Evolutionary conservation across 1,284 basidiomycete species (phyloP).

Genomic region (Cutaneotrichosporon cutaneum): DNA sequence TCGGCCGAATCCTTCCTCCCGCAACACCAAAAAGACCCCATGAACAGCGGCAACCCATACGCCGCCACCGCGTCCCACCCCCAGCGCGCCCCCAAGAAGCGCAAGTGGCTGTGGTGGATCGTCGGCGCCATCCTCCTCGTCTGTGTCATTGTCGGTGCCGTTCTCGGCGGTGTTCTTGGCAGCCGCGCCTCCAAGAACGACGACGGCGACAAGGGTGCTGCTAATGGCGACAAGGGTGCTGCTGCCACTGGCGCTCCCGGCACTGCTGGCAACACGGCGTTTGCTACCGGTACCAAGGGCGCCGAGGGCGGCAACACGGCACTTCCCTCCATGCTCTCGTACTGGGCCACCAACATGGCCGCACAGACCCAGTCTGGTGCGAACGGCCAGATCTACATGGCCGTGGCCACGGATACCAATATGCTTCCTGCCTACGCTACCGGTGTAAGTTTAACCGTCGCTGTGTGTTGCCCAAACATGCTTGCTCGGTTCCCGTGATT

Average conservation of each 20-base stretch:
- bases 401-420: constrained; percentile 65
- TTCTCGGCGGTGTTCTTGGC: constrained; percentile 75
- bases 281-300: constrained; percentile 19
- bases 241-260: background rate
- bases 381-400: constrained; percentile 44
- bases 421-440: constrained; percentile 85
- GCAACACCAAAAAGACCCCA: constrained; percentile 40
- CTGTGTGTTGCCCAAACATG: constrained; percentile 14
- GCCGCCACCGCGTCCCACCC: constrained; percentile 31
- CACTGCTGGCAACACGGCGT: background rate
- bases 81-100: constrained; percentile 31
- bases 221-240: constrained; percentile 34
- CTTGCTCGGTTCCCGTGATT: background rate
- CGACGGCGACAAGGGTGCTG: constrained; percentile 49
- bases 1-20: constrained; percentile 18
- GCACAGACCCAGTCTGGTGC: constrained; percentile 44
- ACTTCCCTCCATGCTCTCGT: constrained; percentile 30
- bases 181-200: constrained; percentile 55
- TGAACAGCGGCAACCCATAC: constrained; percentile 45
- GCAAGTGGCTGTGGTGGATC: constrained; percentile 44
- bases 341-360: constrained; percentile 23
- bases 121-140: constrained; percentile 56
- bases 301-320: constrained; percentile 36
- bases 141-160: constrained; percentile 68
- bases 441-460: constrained; percentile 61